Evolutionary conservation across 257 asterid genomes (phyloP).

Genomic region (Fraxinus excelsior): DNA sequence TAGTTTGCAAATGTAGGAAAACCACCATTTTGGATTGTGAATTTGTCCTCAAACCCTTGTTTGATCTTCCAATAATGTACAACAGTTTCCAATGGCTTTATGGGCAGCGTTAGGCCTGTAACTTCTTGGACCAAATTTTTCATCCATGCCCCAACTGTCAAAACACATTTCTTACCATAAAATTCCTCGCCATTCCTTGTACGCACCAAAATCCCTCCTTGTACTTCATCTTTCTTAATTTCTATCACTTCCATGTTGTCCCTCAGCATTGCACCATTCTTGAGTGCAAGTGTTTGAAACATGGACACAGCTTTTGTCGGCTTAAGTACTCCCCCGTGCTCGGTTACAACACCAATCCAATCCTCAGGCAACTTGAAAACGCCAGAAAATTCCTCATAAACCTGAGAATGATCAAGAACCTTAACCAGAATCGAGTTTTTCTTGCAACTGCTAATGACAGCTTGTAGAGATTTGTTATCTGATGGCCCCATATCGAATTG

Average conservation of each 20-base stretch:
- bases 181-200: constrained; percentile 33
- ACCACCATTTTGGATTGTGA: constrained; percentile 55
- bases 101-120: constrained; percentile 54
- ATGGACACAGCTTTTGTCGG: constrained; percentile 92
- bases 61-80: constrained; percentile 74
- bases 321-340: constrained; percentile 77
- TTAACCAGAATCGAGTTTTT: constrained; percentile 51
- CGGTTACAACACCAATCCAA: constrained; percentile 76
- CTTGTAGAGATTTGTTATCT: constrained; percentile 48
- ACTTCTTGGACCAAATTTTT: constrained; percentile 43
- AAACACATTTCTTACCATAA: constrained; percentile 59
- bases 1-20: constrained; percentile 89
- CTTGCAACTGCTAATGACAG: constrained; percentile 59
- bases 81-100: constrained; percentile 73
- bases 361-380: constrained; percentile 51
- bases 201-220: constrained; percentile 41
- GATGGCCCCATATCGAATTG: constrained; percentile 77
- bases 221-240: constrained; percentile 31
- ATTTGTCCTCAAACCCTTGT: constrained; percentile 60
- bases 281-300: constrained; percentile 79
- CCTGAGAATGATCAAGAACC: constrained; percentile 35
- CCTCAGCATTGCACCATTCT: constrained; percentile 56
- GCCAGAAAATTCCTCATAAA: constrained; percentile 40
- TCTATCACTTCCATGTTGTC: constrained; percentile 55
- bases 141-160: constrained; percentile 88